These are phyloP conservation scores for Neocatenulostroma microsporum DNA, from an alignment of 2,329 filamentous ascomycete species.

Conservation along the genomic window DNA sequence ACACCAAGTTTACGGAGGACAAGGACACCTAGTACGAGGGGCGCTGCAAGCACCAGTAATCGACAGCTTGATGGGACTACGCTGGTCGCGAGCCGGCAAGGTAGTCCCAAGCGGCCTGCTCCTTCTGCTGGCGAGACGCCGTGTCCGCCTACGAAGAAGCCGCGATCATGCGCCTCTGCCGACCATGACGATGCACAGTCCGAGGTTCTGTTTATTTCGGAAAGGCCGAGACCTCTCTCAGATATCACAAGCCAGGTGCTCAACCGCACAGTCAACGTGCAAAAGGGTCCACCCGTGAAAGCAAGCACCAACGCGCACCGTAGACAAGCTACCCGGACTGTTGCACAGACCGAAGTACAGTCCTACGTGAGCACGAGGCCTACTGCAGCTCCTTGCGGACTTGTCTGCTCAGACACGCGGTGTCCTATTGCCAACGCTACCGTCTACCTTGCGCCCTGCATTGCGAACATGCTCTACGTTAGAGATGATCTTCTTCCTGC, in stretches of 20 bases:
- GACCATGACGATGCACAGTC: no score
- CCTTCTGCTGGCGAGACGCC: slow-evolving; percentile 2
- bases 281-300: no score
- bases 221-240: no score
- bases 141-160: slow-evolving; percentile 3
- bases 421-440: slow-evolving; percentile 19
- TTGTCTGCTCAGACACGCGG: slow-evolving; percentile 5
- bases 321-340: slow-evolving; percentile 4
- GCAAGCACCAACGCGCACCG: no score
- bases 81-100: neutral
- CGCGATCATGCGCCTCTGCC: no score
- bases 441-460: slow-evolving; percentile 24
- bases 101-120: neutral
- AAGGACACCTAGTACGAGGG: slow-evolving; percentile 4
- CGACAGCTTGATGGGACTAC: slow-evolving; percentile 5
- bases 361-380: no score
- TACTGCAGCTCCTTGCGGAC: no score
- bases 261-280: no score
- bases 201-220: no score
- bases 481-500: slow-evolving; percentile 19
- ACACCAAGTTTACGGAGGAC: slow-evolving; percentile 10
- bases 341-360: slow-evolving; percentile 1
- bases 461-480: slow-evolving; percentile 23
- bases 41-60: neutral
- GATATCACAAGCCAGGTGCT: slow-evolving; percentile 13